Evolutionary conservation across 495 filamentous ascomycete genomes (phyloP).

Genomic region (Podospora pseudocomata): DNA sequence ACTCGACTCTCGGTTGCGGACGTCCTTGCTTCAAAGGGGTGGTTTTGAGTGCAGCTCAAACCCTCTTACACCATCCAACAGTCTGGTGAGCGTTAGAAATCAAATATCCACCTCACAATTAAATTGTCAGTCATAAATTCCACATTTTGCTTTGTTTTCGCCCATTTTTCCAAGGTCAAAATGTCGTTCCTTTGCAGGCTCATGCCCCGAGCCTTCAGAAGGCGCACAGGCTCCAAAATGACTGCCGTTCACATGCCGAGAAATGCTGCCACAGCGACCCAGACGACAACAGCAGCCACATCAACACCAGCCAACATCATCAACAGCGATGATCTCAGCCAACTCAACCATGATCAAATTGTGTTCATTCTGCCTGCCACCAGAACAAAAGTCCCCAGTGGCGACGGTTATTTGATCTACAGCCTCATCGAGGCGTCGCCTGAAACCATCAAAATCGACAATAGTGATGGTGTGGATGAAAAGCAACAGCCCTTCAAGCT

Average conservation of each 20-base stretch:
- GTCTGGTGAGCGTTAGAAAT: background rate
- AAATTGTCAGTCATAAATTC: background rate
- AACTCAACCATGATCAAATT: slow-evolving; percentile 34
- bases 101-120: background rate
- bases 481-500: slow-evolving; percentile 30
- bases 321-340: background rate
- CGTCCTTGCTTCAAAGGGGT: background rate
- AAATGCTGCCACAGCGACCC: background rate
- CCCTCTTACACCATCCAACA: background rate
- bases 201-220: background rate
- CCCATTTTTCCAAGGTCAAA: background rate
- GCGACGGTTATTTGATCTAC: slow-evolving; percentile 32
- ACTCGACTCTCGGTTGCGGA: background rate
- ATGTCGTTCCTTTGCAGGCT: background rate
- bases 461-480: background rate
- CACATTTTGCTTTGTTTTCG: background rate
- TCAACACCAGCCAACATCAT: background rate
- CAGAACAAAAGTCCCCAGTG: background rate
- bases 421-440: slow-evolving; percentile 31
- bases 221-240: background rate
- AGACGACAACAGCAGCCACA: background rate
- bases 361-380: slow-evolving; percentile 29
- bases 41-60: background rate
- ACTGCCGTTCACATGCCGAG: slow-evolving; percentile 6
- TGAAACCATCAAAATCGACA: background rate